Percentiles rank a stretch among this genome's conserved stretches.
phyloP scores from a whole-genome alignment of 2,329 filamentous ascomycete species.

The Samsoniella hepiali region DNA sequence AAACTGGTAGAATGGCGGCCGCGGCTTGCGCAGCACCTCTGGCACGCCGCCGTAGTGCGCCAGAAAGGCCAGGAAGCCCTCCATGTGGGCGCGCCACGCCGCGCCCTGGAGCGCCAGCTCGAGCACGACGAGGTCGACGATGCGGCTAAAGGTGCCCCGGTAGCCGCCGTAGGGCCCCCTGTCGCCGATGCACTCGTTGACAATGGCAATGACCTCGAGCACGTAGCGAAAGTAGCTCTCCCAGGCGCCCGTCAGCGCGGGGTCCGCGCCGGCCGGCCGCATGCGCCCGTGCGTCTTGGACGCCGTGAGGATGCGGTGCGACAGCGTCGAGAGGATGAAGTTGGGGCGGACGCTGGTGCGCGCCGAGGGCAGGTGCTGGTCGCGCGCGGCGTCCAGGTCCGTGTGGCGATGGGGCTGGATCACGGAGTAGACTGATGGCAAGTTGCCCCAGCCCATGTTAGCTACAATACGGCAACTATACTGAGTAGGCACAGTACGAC shows the following conservation, averaged over 20 bases:
- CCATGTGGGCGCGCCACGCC: not conserved
- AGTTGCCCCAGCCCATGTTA: not conserved
- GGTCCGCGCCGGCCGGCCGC: not conserved
- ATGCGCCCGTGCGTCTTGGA: not conserved
- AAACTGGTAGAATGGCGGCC: not conserved
- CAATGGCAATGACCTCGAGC: not conserved
- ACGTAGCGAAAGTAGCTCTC: constrained; percentile 1
- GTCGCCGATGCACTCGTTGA: constrained; percentile 3
- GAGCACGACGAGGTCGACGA: not conserved
- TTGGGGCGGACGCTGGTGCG: not conserved
- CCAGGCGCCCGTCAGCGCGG: not conserved
- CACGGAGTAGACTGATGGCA: not conserved
- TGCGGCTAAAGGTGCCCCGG: not conserved
- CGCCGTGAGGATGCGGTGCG: not conserved
- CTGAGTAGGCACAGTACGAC: not conserved
- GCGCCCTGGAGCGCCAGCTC: not conserved
- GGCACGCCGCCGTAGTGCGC: not conserved
- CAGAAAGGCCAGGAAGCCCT: not conserved
- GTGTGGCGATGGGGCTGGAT: not conserved
- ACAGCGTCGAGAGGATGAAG: not conserved
- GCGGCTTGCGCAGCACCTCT: not conserved
- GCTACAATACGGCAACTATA: too few species aligned
- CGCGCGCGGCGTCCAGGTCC: not conserved
- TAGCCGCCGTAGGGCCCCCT: not conserved
- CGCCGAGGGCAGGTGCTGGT: not conserved